These are phyloP conservation scores for Apiotrichum sp. DNA, from an alignment of 1,284 basidiomycete genomes.

Conservation along the genomic window DNA sequence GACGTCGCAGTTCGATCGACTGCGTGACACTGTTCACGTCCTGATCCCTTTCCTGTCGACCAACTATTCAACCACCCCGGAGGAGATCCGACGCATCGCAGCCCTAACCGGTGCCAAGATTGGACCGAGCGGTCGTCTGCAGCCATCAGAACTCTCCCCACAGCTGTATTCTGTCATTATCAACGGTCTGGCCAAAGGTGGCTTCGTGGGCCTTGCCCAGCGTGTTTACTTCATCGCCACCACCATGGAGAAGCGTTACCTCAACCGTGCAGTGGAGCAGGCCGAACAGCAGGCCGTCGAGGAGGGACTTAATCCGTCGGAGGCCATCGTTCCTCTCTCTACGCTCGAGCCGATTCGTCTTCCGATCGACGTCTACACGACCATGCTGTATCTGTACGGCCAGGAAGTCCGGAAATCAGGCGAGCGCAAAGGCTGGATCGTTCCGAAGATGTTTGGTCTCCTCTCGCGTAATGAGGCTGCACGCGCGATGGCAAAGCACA, in stretches of 20 bases:
- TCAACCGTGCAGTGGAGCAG: neutral
- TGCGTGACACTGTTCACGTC: slow-evolving; percentile 22
- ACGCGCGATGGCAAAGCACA: slow-evolving; percentile 5
- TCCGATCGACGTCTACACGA: slow-evolving; percentile 26
- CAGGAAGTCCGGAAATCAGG: neutral
- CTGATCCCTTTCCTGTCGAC: slow-evolving; percentile 31
- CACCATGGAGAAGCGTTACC: neutral
- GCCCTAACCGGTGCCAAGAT: slow-evolving; percentile 1
- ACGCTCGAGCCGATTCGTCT: slow-evolving; percentile 4
- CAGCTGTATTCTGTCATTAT: slow-evolving; percentile 25
- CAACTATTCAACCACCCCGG: neutral
- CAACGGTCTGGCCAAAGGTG: slow-evolving; percentile 22
- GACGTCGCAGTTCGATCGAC: slow-evolving; percentile 26
- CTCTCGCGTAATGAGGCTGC: slow-evolving; percentile 5
- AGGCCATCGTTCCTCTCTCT: neutral
- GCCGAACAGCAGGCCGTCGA: neutral
- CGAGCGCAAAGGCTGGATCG: neutral
- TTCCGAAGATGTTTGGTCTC: neutral
- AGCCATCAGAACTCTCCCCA: slow-evolving; percentile 13
- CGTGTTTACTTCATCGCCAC: slow-evolving; percentile 27
- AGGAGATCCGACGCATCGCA: neutral
- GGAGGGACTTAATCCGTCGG: neutral
- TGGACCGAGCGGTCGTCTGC: slow-evolving; percentile 9
- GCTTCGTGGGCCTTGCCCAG: slow-evolving; percentile 30
- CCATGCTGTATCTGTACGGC: slow-evolving; percentile 23